Conservation (phyloP, 495 filamentous ascomycete genomes). For the Polyplosphaeria fusca region DNA sequence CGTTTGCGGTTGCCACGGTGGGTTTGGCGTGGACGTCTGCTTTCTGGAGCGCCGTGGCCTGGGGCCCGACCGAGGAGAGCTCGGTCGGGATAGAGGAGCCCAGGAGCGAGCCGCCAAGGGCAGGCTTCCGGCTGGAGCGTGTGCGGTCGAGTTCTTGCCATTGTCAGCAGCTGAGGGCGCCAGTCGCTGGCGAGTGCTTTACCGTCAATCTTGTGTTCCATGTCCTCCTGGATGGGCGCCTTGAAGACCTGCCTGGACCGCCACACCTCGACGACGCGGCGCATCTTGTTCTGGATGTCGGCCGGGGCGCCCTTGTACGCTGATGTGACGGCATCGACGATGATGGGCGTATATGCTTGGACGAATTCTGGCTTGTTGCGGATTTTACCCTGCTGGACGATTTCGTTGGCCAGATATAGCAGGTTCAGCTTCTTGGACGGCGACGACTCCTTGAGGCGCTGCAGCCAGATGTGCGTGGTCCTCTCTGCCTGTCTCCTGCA, state of each 20-base stretch:
- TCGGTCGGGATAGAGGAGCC: conserved; percentile 65
- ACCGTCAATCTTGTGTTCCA: conserved; percentile 80
- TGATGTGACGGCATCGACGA: conserved; percentile 76
- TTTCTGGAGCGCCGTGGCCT: conserved; percentile 71
- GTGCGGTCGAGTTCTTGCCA: conserved; percentile 79
- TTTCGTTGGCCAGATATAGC: conserved; percentile 95
- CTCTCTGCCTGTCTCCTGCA: conserved; percentile 81
- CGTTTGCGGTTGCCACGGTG: conserved; percentile 62
- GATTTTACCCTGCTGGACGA: conserved; percentile 90
- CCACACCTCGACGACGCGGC: conserved; percentile 92
- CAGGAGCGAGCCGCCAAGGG: conserved; percentile 70
- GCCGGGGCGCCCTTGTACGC: conserved; percentile 83
- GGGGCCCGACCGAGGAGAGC: conserved; percentile 66
- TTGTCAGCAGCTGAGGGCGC: background rate
- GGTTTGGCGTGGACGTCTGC: conserved; percentile 59
- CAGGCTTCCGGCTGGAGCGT: conserved; percentile 61
- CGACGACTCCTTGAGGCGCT: conserved; percentile 78
- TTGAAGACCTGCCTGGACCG: conserved; percentile 84
- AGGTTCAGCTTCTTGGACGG: conserved; percentile 83
- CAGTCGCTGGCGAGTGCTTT: conserved; percentile 22
- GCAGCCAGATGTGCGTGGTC: conserved; percentile 84
- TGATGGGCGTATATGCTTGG: conserved; percentile 80
- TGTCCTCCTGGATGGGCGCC: conserved; percentile 64
- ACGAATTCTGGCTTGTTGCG: conserved; percentile 89
- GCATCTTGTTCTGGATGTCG: conserved; percentile 82